phyloP scores from a whole-genome alignment of 1,284 basidiomycete genomes.

The Rhodotorula sp. region DNA sequence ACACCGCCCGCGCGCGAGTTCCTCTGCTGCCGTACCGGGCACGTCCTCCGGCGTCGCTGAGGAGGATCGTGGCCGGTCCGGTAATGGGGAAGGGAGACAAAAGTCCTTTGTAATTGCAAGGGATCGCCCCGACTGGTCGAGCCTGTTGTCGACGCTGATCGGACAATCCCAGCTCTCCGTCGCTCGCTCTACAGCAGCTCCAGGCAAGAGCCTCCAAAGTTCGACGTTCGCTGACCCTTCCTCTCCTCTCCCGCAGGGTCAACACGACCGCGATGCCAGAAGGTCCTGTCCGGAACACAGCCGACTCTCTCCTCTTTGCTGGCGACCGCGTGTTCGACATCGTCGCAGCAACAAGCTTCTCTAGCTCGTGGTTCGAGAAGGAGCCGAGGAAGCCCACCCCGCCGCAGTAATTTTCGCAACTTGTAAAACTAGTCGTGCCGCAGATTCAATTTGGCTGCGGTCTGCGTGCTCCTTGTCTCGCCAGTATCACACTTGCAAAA shows the following conservation, averaged over 20 bases:
- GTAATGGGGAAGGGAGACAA: no score
- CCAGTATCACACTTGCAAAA: not conserved
- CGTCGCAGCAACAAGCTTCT: slow-evolving; percentile 36
- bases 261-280: slow-evolving; percentile 40
- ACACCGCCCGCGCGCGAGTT: no score
- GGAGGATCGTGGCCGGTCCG: not conserved
- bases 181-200: not conserved
- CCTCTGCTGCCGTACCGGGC: no score
- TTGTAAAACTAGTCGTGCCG: not conserved
- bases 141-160: no score
- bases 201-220: not conserved
- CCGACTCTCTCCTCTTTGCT: slow-evolving; percentile 77
- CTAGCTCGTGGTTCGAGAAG: slow-evolving; percentile 36
- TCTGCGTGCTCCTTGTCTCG: not conserved
- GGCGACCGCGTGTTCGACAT: slow-evolving; percentile 80
- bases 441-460: no score
- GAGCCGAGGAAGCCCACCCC: slow-evolving; percentile 24
- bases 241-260: slow-evolving; percentile 24
- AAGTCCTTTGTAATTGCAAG: not conserved
- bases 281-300: slow-evolving; percentile 54
- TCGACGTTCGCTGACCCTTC: not conserved
- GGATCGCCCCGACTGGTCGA: not conserved
- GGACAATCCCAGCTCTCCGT: no score
- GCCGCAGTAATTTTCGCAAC: not conserved
- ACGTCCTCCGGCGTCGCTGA: no score